Base-by-base conservation (phyloP, 192 early-diverging fungal genomes). In the Lunasporangiospora selenospora region DNA sequence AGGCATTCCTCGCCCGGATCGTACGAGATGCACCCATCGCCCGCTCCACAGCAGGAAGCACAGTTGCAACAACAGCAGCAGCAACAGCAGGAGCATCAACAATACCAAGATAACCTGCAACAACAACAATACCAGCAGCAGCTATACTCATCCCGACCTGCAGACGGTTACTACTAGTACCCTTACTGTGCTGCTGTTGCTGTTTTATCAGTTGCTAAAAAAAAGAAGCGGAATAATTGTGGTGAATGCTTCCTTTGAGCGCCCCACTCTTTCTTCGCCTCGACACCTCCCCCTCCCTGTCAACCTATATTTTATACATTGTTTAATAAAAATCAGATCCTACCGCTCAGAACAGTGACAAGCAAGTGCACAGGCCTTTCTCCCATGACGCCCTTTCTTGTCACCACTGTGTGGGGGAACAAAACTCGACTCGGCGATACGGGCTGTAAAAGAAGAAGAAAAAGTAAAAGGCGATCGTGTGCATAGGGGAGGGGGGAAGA, bases 121-220 rank as follows among this genome's bases (percentile, higher is more conserved):
- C 67, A 71, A 21, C 40, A 49, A 21, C 46, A 62, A 0, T 48
- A 58, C n/a, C 32, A 51, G 30, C 45, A 62, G 18, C 34, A 50
- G 15, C 58, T 18, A 8, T 67, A 58, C 18, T 21, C 37, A 24
- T 56, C 58, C 12, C 47, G 42, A 16, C 47, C 58, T 21, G 43
- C 48, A 0, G 55, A 69, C 33, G 37, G 37, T 2, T 69, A 60
- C 37, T 58, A 69, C 29, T 69, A 69, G 23, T 69, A 43, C 16
- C n/a, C n/a, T n/a, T n/a, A n/a, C n/a, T n/a, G n/a, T n/a, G n/a
- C n/a, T n/a, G n/a, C n/a, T n/a, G n/a, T n/a, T n/a, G n/a, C n/a
- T n/a, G n/a, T n/a, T n/a, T n/a, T n/a, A n/a, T n/a, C n/a, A n/a
- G n/a, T n/a, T n/a, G n/a, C n/a, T n/a, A n/a, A n/a, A n/a, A n/a